These are phyloP conservation scores for Colletotrichum horii DNA, from an alignment of 2,329 filamentous ascomycete genomes.

Conservation along the genomic window DNA sequence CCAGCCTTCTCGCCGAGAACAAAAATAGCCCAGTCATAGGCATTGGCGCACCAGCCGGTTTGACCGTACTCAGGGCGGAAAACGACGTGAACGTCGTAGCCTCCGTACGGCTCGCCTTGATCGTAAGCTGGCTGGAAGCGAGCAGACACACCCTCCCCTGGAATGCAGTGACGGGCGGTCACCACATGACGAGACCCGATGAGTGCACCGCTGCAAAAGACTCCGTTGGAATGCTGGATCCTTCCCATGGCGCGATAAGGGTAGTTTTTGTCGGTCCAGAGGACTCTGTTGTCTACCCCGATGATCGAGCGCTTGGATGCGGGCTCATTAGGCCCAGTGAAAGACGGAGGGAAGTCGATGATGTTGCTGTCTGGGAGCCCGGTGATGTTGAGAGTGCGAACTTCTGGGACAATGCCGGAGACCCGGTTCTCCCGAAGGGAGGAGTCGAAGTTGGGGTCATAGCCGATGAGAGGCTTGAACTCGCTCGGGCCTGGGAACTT, in stretches of 20 bases:
- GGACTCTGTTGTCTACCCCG: conserved; percentile 3
- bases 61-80: not conserved
- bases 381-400: not conserved
- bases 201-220: conserved; percentile 30
- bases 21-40: conserved; percentile 30
- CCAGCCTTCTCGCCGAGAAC: conserved; percentile 29
- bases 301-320: conserved; percentile 2
- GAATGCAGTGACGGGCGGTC: conserved; percentile 31
- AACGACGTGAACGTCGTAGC: not conserved
- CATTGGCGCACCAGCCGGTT: conserved; percentile 9
- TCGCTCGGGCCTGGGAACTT: not conserved
- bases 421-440: not conserved
- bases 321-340: not conserved
- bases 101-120: conserved; percentile 22
- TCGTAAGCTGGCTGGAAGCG: conserved; percentile 30
- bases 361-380: not conserved
- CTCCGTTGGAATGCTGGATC: conserved; percentile 25
- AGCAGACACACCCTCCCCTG: conserved; percentile 19
- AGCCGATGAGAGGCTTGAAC: not conserved
- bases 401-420: not conserved
- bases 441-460: not conserved
- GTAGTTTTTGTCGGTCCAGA: conserved; percentile 8
- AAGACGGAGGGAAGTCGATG: not conserved
- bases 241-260: conserved; percentile 23
- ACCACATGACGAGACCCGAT: conserved; percentile 33